Base-by-base conservation (phyloP, 2,329 filamentous ascomycete species). In the Claviceps maximensis region DNA sequence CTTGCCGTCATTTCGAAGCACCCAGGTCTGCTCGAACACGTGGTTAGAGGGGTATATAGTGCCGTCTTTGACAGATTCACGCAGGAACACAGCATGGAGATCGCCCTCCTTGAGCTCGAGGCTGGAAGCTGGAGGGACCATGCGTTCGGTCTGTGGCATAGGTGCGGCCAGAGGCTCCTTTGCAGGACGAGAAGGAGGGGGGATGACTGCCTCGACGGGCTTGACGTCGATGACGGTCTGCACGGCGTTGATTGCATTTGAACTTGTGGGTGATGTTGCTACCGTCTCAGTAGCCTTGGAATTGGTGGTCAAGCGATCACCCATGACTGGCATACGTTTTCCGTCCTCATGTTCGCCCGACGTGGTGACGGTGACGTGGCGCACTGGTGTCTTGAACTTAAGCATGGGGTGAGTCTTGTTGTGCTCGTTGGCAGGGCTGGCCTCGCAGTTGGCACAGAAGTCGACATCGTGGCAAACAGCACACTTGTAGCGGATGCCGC, bases 391-490 rank as follows among this genome's bases (percentile, higher is more conserved):
- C 78, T 89, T 95, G 75, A 98, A 89, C 74, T 95, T 96, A 74
- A 98, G 89, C 61, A 98, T 74, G 29, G 93, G 93, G 63, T 98
- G 93, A n/a, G 90, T 95, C 69, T 83, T 84, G 75, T 97, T 96
- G 74, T 98, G 93, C 23, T 73, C 74, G 68, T 94, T 91, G 58
- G 76, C 75, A 8, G 93, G 93, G 62, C 83, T 83, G 49, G 91
- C 89, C 72, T 98, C 94, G 71, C 93, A 98, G 64, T 80, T 86
- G 64, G 87, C 88, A 67, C 93, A 98, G 74, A 96, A 95, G 70
- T 98, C 93, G 36, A 85, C 85, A 67, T 98, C 90, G 63, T 94
- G 78, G 74, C 93, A 98, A 53, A 98, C 85, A 51, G 91, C 88
- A 66, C 93, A 98, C 81, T 98, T 98, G 79, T 93, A 98, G 58